phyloP scores from a whole-genome alignment of 2,329 filamentous ascomycete species.

The Daldinia sp. region DNA sequence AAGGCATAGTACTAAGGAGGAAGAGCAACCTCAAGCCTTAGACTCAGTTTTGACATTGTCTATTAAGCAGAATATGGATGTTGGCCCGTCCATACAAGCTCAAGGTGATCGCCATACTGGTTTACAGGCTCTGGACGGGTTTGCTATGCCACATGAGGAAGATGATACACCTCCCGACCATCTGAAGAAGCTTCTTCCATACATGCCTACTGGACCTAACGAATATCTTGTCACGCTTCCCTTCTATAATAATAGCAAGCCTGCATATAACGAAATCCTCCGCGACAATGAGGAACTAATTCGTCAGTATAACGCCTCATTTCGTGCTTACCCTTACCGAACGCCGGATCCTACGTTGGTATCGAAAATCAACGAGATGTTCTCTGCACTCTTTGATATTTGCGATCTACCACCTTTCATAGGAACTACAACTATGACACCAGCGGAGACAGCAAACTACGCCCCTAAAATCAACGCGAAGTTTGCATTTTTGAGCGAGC shows the following conservation, averaged over 20 bases:
- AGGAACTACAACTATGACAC: slow-evolving; percentile 59
- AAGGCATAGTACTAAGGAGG: slow-evolving; percentile 39
- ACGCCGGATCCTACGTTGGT: slow-evolving; percentile 57
- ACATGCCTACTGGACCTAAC: slow-evolving; percentile 49
- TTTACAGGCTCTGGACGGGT: slow-evolving; percentile 31
- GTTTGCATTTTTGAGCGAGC: slow-evolving; percentile 68
- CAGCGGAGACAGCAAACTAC: slow-evolving; percentile 63
- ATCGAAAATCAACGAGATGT: slow-evolving; percentile 63
- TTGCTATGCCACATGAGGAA: slow-evolving; percentile 25
- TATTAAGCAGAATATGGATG: slow-evolving; percentile 49
- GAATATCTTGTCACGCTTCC: slow-evolving; percentile 69
- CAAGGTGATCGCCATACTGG: slow-evolving; percentile 42
- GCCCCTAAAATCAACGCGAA: slow-evolving; percentile 69
- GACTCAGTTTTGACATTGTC: slow-evolving; percentile 50
- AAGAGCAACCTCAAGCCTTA: slow-evolving; percentile 46
- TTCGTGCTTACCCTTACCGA: slow-evolving; percentile 56
- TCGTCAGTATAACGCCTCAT: slow-evolving; percentile 59
- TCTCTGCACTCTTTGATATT: slow-evolving; percentile 64
- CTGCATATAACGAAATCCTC: slow-evolving; percentile 65
- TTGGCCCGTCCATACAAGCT: slow-evolving; percentile 47
- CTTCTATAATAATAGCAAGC: slow-evolving; percentile 65
- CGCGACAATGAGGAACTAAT: slow-evolving; percentile 57
- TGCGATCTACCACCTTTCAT: slow-evolving; percentile 69
- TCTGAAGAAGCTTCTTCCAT: slow-evolving; percentile 45
- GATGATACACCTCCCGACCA: slow-evolving; percentile 40